Evolutionary conservation across 305 asterid genomes (phyloP).

Genomic region (Fraxinus velutina): DNA sequence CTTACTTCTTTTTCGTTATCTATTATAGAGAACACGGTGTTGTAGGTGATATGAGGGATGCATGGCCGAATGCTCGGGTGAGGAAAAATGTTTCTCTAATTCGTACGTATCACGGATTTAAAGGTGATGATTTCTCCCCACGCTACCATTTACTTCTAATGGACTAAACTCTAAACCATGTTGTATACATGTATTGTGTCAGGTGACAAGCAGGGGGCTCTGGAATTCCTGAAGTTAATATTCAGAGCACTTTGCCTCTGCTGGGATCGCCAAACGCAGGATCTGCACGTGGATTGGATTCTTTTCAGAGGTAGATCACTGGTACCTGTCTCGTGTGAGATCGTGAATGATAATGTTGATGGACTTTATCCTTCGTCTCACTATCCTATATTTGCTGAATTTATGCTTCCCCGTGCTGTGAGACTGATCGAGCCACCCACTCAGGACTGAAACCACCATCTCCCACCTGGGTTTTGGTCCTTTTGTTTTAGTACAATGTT

Average conservation of each 20-base stretch:
- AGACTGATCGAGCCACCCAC: constrained; percentile 54
- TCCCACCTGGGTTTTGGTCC: not conserved
- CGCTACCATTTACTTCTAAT: not conserved
- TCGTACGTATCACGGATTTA: constrained; percentile 89
- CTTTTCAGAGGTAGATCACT: constrained; percentile 84
- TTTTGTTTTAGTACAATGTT: constrained; percentile 9
- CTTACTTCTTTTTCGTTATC: constrained; percentile 7
- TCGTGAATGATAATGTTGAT: constrained; percentile 78
- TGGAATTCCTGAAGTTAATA: constrained; percentile 75
- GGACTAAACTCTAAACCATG: constrained; percentile 3
- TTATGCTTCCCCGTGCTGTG: constrained; percentile 86
- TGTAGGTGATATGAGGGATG: constrained; percentile 95
- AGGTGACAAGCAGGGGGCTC: constrained; percentile 82
- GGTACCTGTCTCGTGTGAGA: constrained; percentile 77
- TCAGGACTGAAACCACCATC: constrained; percentile 38
- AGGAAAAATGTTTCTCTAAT: constrained; percentile 78
- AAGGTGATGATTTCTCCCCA: constrained; percentile 42
- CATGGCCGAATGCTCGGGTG: constrained; percentile 94
- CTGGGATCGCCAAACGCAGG: constrained; percentile 99
- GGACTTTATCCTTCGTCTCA: constrained; percentile 87
- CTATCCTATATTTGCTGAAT: constrained; percentile 79
- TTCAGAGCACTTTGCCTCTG: constrained; percentile 92
- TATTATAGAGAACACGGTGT: constrained; percentile 81
- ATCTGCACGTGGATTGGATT: constrained; percentile 91
- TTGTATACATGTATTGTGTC: constrained; percentile 5